Evolutionary conservation across 139 green algal genomes (phyloP).

Genomic region (Limnomonas spitsbergensis): DNA sequence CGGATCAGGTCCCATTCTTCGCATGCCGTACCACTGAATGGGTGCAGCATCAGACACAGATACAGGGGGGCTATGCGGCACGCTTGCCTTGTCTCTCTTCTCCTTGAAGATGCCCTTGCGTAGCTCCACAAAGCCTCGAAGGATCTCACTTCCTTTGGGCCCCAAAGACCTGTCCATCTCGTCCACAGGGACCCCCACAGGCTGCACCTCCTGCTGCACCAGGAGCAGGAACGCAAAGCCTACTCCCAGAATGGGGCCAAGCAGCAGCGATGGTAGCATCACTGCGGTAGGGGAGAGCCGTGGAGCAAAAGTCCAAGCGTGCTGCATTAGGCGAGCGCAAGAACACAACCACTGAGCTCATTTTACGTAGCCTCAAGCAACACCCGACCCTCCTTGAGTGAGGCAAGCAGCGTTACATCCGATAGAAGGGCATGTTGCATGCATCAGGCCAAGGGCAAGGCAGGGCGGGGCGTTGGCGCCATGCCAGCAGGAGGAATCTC

Average conservation of each 20-base stretch:
- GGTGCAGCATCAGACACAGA: too few species aligned
- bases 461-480: too few species aligned
- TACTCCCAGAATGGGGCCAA: not conserved
- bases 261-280: not conserved
- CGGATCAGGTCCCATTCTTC: too few species aligned
- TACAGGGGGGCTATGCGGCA: not conserved
- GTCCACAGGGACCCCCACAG: not conserved
- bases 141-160: not conserved
- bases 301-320: not conserved
- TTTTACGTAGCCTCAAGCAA: too few species aligned
- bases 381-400: too few species aligned
- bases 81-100: not conserved
- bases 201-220: not conserved
- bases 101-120: not conserved
- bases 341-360: too few species aligned
- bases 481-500: too few species aligned
- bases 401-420: too few species aligned
- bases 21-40: too few species aligned
- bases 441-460: too few species aligned
- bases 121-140: not conserved
- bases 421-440: too few species aligned
- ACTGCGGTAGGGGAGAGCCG: not conserved
- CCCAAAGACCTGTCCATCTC: not conserved
- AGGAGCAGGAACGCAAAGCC: not conserved
- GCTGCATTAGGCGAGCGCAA: too few species aligned